Evolutionary conservation across 2,329 filamentous ascomycete genomes (phyloP).

Genomic region (Pseudogymnoascus sp.): DNA sequence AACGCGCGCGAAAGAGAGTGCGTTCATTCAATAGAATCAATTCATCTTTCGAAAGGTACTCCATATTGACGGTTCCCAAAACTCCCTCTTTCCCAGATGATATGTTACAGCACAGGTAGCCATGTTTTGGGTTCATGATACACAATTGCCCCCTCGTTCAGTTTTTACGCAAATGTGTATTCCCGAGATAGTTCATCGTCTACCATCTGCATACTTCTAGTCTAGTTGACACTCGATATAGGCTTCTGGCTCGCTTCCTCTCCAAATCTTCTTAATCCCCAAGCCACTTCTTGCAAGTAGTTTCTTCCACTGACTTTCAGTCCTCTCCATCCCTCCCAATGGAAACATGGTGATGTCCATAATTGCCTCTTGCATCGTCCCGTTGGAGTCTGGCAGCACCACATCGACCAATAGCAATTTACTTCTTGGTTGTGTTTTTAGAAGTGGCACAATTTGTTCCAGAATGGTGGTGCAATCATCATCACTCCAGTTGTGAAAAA

Average conservation of each 20-base stretch:
- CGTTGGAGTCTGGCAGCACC: constrained; percentile 20
- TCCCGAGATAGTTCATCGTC: background rate
- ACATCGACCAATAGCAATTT: constrained; percentile 22
- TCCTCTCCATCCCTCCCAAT: constrained; percentile 21
- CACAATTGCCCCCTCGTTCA: background rate
- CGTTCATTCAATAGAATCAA: background rate
- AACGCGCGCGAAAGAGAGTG: background rate
- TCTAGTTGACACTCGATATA: constrained; percentile 14
- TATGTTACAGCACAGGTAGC: background rate
- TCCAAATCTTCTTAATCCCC: constrained; percentile 23
- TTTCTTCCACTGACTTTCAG: constrained; percentile 20
- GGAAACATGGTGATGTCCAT: constrained; percentile 22
- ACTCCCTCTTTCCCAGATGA: background rate
- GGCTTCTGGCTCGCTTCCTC: constrained; percentile 20
- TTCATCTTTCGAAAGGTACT: background rate
- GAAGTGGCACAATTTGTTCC: constrained; percentile 16
- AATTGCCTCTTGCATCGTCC: constrained; percentile 20
- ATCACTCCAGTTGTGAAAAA: constrained; percentile 23
- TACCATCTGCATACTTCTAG: background rate
- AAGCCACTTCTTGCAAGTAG: constrained; percentile 20
- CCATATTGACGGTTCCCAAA: background rate
- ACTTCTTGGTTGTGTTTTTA: constrained; percentile 19
- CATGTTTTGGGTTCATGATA: background rate
- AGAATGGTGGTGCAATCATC: constrained; percentile 18
- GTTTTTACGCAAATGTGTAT: background rate